Percentiles rank a stretch among this genome's conserved stretches.
phyloP scores from a whole-genome alignment of 371 early-diverging fungal genomes.

The Funneliformis caledonium region DNA sequence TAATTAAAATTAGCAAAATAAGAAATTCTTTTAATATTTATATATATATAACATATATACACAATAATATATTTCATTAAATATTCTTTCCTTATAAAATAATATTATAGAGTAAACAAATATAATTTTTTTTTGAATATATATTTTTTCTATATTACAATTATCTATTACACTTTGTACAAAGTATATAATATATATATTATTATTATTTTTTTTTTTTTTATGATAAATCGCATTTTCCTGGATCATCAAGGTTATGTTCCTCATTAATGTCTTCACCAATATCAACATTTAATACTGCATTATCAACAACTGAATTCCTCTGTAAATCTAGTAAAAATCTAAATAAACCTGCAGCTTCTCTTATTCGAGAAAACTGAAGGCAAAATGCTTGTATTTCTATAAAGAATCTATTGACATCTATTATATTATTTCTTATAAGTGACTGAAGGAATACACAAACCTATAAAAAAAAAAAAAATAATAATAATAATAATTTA shows the following conservation, averaged over 20 bases:
- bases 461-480: conserved; percentile 52
- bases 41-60: no score
- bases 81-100: no score
- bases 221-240: conserved; percentile 28
- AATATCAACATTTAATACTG: conserved; percentile 10
- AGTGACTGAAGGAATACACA: conserved; percentile 73
- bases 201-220: neutral
- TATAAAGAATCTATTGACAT: conserved; percentile 62
- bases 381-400: conserved; percentile 75
- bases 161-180: conserved; percentile 23
- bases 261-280: neutral
- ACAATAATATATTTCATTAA: no score
- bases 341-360: conserved; percentile 56
- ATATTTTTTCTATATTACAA: no score
- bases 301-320: conserved; percentile 3
- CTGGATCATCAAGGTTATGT: conserved; percentile 2
- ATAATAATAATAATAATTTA: neutral
- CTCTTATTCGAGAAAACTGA: conserved; percentile 59
- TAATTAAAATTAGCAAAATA: neutral
- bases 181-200: neutral
- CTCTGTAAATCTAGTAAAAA: conserved; percentile 45
- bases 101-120: no score
- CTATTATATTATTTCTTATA: conserved; percentile 58
- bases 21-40: no score
- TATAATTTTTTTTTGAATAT: no score